These are phyloP conservation scores for Lactarius psammicola DNA, from an alignment of 768 basidiomycete genomes.

Conservation along the genomic window DNA sequence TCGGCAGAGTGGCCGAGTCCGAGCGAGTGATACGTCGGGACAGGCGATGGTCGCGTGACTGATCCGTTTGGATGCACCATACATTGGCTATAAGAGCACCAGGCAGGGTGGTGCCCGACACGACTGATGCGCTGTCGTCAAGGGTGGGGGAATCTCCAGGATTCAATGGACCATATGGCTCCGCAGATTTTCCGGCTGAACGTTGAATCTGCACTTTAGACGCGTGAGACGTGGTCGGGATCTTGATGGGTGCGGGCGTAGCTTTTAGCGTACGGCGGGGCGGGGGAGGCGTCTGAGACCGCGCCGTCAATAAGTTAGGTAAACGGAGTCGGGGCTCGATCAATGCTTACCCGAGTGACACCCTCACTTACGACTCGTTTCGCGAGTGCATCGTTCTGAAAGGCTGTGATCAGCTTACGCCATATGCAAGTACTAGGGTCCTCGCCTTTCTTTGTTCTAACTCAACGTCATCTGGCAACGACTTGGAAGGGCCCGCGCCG, in stretches of 20 bases:
- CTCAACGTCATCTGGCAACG: not conserved
- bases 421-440: not conserved
- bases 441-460: constrained; percentile 4
- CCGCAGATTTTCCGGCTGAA: constrained; percentile 9
- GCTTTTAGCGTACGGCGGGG: constrained; percentile 11
- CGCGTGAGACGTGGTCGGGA: constrained; percentile 13
- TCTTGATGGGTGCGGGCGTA: constrained; percentile 25
- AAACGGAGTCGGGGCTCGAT: not conserved
- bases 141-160: constrained; percentile 14
- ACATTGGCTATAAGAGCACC: constrained; percentile 19
- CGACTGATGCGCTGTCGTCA: constrained; percentile 20
- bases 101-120: constrained; percentile 26
- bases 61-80: constrained; percentile 14
- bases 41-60: constrained; percentile 11
- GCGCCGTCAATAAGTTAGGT: not conserved
- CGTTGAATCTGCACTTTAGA: constrained; percentile 20
- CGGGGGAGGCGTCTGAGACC: not conserved
- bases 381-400: constrained; percentile 3
- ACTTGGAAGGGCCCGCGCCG: not conserved
- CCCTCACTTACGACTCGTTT: not conserved
- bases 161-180: not conserved
- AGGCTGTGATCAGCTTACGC: not conserved
- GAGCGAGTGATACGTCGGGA: constrained; percentile 24
- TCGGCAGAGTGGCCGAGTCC: constrained; percentile 28
- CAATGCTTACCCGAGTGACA: not conserved